Percentiles rank a stretch among this genome's conserved stretches.
These are phyloP conservation scores for Primulina huaijiensis DNA, from an alignment of 257 asterid genomes.

Conservation along the genomic window DNA sequence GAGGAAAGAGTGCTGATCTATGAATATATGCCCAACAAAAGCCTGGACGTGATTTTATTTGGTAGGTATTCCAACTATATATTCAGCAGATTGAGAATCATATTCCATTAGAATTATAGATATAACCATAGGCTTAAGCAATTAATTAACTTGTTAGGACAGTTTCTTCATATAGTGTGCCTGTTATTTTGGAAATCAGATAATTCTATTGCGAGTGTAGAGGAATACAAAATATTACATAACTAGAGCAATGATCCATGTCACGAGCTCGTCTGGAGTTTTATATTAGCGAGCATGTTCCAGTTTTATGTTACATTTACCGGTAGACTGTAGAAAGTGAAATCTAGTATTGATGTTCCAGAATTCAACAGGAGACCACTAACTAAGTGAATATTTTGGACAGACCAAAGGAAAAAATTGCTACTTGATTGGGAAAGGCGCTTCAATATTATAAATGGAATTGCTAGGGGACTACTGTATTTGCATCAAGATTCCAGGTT, in stretches of 20 bases:
- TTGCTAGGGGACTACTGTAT: constrained; percentile 46
- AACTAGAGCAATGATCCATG: not conserved
- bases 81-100: not conserved
- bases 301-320: no score
- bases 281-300: no score
- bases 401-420: constrained; percentile 20
- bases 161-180: not conserved
- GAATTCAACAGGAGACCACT: not conserved
- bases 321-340: not conserved
- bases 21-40: constrained; percentile 40
- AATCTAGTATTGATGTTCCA: not conserved
- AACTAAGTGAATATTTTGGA: not conserved
- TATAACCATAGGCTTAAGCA: not conserved
- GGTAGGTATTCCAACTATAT: constrained; percentile 14
- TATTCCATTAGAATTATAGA: not conserved
- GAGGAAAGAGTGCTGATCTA: constrained; percentile 33
- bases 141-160: not conserved
- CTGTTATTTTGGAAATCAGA: not conserved
- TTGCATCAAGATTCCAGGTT: constrained; percentile 49
- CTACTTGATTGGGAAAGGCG: constrained; percentile 33
- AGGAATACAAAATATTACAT: not conserved
- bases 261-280: not conserved
- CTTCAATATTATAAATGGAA: constrained; percentile 35
- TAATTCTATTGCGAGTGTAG: not conserved
- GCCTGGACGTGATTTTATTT: constrained; percentile 37